These are phyloP conservation scores for Orbilia javanica DNA, from an alignment of 2,329 filamentous ascomycete genomes.

Conservation along the genomic window DNA sequence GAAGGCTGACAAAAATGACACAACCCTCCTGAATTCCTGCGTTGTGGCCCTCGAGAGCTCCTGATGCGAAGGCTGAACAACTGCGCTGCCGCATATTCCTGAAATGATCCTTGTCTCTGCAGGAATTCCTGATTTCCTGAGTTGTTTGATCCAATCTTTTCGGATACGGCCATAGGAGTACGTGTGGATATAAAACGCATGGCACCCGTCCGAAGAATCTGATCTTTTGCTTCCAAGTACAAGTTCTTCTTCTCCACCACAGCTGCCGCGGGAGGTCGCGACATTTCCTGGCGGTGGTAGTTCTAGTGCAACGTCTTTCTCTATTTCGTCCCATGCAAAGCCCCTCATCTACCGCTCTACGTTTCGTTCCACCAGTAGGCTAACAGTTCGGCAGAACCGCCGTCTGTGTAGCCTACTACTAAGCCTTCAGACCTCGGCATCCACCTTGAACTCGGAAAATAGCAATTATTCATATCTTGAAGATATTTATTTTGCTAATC, in stretches of 20 bases:
- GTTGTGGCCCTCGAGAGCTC: background rate
- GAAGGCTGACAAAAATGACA: constrained; percentile 3
- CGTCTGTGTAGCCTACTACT: background rate
- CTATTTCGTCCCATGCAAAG: background rate
- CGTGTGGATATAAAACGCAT: too few species aligned
- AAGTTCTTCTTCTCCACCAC: too few species aligned
- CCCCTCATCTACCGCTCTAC: background rate
- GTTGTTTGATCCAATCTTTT: background rate
- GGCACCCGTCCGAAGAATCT: too few species aligned
- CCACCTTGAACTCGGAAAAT: background rate
- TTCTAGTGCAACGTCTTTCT: too few species aligned
- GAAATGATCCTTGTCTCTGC: background rate
- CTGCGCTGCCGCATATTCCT: background rate
- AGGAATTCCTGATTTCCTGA: background rate
- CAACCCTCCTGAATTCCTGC: background rate
- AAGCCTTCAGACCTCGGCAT: background rate
- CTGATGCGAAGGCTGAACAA: too few species aligned
- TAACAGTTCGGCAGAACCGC: background rate
- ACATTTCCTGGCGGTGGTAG: background rate
- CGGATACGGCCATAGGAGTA: too few species aligned
- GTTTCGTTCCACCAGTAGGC: background rate
- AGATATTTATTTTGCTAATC: background rate
- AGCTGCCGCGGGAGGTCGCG: background rate
- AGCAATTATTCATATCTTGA: background rate
- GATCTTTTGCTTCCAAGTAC: too few species aligned